Conservation (phyloP, 164 flowering plant species). For the Tetracentron sinense region DNA sequence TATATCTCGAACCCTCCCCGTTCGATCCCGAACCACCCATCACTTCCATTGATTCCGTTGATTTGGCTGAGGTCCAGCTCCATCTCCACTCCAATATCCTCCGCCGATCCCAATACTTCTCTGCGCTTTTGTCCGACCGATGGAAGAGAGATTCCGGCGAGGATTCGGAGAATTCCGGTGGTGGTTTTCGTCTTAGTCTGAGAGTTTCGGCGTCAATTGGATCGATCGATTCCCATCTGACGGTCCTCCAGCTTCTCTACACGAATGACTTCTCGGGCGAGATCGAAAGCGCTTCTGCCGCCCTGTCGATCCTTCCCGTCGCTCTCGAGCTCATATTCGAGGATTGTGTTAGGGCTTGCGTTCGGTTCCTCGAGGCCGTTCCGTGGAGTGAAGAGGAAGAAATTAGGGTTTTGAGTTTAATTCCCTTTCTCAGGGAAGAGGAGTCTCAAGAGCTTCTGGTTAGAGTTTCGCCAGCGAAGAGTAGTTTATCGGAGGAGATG, state of each 20-base stretch:
- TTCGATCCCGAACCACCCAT: constrained; percentile 8
- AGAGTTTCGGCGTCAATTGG: constrained; percentile 28
- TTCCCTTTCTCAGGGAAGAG: constrained; percentile 54
- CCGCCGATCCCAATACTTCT: constrained; percentile 58
- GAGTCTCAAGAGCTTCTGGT: constrained; percentile 63
- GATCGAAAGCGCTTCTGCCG: constrained; percentile 35
- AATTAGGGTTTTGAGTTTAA: constrained; percentile 42
- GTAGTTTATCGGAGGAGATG: constrained; percentile 61
- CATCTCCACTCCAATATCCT: constrained; percentile 65
- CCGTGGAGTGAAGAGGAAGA: constrained; percentile 95
- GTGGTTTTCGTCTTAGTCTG: constrained; percentile 25
- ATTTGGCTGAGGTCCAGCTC: constrained; percentile 27
- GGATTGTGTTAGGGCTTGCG: constrained; percentile 66
- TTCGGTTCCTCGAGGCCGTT: constrained; percentile 74
- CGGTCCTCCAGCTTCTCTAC: constrained; percentile 66
- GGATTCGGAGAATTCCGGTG: not conserved
- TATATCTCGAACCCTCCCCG: constrained; percentile 33
- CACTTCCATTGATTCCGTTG: constrained; percentile 14
- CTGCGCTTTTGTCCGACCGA: constrained; percentile 74
- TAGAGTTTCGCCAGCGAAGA: constrained; percentile 47
- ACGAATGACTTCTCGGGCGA: constrained; percentile 42
- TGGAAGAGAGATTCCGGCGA: constrained; percentile 36
- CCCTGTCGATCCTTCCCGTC: constrained; percentile 56
- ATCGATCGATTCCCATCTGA: constrained; percentile 39
- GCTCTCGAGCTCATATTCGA: constrained; percentile 80